Evolutionary conservation across 768 basidiomycete genomes (phyloP), one percentile per base, ranked within the genome.

Genomic region (Kwoniella europaea): DNA sequence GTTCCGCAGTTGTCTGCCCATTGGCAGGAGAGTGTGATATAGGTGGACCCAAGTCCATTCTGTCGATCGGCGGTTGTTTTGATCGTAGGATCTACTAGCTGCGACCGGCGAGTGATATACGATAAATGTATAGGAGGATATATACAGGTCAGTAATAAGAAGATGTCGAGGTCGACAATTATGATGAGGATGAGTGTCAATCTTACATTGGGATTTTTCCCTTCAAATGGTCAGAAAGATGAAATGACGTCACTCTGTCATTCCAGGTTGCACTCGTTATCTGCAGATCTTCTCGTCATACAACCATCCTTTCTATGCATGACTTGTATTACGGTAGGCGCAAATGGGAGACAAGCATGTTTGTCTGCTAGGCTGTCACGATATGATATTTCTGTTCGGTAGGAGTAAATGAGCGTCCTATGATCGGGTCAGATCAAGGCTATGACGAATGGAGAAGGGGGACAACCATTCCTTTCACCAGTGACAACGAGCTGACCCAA

Each of bases 1-100:
- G 1, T 10, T 43, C 59, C 41, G 42, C 42, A 44, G 42, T 61
- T 22, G 42, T 10, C 42, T 29, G 41, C n/a, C 15, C n/a, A 43
- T 20, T 43, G 15, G 35, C 12, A 18, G 59, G 3, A 18, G 41
- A n/a, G 16, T 42, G 59, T 9, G 59, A 61, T 13, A 44, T 61
- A n/a, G 59, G 59, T 44, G 59, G 18, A 13, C 59, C 42, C 59
- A 61, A 44, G 42, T 61, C 59, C 59, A 61, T 61, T 10, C n/a
- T 61, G 35, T 29, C 18, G 10, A 43, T 42, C 3, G 1, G 16
- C 12, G n/a, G 20, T n/a, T n/a, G 15, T 13, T n/a, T 55, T 18
- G n/a, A 43, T 29, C 16, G 15, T 16, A 50, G 35, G 35, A 15
- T 50, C 46, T 46, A 10, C 44, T 10, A 7, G 44, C 16, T 46